A percentile compares a stretch with the other conserved stretches of the same genome.
Evolutionary conservation across 371 early-diverging fungal species (phyloP).

Genomic region (Haplosporangium sp.): DNA sequence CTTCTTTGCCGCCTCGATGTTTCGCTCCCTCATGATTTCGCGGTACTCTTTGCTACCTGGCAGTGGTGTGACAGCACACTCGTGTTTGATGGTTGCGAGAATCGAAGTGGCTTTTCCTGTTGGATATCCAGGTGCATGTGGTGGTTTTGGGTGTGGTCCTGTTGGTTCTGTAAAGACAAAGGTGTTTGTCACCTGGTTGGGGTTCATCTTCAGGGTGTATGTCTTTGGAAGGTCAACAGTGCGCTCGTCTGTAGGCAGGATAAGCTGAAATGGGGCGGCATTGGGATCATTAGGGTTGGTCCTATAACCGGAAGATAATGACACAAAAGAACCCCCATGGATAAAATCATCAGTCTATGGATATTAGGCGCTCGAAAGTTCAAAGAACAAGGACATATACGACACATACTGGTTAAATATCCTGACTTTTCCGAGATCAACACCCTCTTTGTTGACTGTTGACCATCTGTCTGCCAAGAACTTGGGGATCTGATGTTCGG

Average conservation of each 20-base stretch:
- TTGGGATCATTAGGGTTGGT: conserved; percentile 60
- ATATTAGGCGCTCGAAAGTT: too few species aligned
- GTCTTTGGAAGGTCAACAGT: conserved; percentile 73
- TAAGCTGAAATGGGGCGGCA: conserved; percentile 61
- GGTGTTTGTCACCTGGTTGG: conserved; percentile 76
- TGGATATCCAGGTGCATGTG: conserved; percentile 52
- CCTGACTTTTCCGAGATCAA: conserved; percentile 83
- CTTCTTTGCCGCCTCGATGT: conserved; percentile 61
- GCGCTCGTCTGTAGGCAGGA: conserved; percentile 68
- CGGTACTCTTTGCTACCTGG: conserved; percentile 67
- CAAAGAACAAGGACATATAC: background rate
- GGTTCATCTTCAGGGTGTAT: conserved; percentile 78
- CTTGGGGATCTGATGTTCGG: conserved; percentile 68
- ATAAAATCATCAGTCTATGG: background rate
- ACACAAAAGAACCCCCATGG: too few species aligned
- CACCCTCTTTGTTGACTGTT: conserved; percentile 69
- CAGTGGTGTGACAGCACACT: conserved; percentile 81
- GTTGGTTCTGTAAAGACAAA: conserved; percentile 80
- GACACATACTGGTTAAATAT: conserved; percentile 73
- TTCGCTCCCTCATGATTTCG: conserved; percentile 81
- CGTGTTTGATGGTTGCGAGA: conserved; percentile 85
- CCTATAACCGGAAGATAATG: conserved; percentile 4
- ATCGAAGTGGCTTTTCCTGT: conserved; percentile 59
- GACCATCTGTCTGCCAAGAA: conserved; percentile 90
- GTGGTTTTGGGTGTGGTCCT: conserved; percentile 58